A percentile compares a stretch with the other conserved stretches of the same genome.
Evolutionary conservation across 2,329 filamentous ascomycete species (phyloP).

Genomic region (Diaporthe sp.): DNA sequence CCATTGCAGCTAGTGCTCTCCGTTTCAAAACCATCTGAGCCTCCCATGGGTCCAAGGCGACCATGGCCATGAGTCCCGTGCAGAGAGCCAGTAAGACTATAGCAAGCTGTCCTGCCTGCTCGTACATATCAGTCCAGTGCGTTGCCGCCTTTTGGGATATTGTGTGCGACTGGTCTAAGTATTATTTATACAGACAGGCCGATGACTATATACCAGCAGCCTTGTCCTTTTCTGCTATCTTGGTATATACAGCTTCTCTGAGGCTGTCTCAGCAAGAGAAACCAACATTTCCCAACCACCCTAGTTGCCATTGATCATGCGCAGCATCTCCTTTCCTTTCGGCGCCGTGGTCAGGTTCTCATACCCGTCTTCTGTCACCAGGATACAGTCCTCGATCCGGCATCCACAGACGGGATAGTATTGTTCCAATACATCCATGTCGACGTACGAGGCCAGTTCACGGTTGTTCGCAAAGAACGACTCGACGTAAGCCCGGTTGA

Average conservation of each 20-base stretch:
- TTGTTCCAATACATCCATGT: conserved; percentile 73
- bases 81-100: neutral
- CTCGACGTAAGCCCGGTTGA: conserved; percentile 75
- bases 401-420: conserved; percentile 90
- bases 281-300: neutral
- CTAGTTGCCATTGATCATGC: conserved; percentile 64
- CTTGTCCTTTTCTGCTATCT: neutral
- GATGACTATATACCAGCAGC: neutral
- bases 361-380: conserved; percentile 82
- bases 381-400: conserved; percentile 91
- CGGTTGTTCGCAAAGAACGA: conserved; percentile 72
- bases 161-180: neutral
- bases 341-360: conserved; percentile 88
- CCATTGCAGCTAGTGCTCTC: neutral
- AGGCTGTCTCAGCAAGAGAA: neutral
- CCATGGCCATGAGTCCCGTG: neutral
- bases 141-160: too few species aligned
- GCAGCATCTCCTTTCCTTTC: conserved; percentile 80
- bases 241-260: neutral
- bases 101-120: neutral
- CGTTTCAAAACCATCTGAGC: neutral
- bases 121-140: neutral
- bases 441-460: conserved; percentile 74
- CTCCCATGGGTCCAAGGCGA: neutral
- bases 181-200: neutral